These are phyloP conservation scores for Podaxis rugospora DNA, from an alignment of 768 basidiomycete species.

Conservation along the genomic window DNA sequence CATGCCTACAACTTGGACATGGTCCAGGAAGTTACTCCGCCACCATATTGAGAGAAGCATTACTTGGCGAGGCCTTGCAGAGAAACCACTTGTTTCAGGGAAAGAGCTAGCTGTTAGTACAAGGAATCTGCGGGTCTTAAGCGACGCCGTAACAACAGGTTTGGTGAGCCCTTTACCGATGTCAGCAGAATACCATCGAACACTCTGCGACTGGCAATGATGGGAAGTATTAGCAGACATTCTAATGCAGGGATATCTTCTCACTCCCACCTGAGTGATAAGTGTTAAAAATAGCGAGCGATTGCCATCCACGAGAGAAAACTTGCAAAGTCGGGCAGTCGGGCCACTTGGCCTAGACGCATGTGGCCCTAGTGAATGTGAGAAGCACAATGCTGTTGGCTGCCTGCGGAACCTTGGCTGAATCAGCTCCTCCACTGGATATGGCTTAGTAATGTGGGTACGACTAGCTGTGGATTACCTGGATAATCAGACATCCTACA, in stretches of 20 bases:
- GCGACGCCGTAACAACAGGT: not conserved
- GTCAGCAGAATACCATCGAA: not conserved
- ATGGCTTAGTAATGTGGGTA: not conserved
- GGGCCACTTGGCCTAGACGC: not conserved
- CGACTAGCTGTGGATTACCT: not conserved
- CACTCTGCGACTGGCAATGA: not conserved
- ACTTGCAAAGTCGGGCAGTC: not conserved
- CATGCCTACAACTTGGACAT: not conserved
- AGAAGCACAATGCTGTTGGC: not conserved
- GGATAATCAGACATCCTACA: not conserved
- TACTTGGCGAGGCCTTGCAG: not conserved
- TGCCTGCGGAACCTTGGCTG: not conserved
- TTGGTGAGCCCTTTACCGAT: not conserved
- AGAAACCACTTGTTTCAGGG: not conserved
- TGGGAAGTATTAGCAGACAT: not conserved
- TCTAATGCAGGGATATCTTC: not conserved
- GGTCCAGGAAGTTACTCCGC: not conserved
- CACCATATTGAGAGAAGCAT: not conserved
- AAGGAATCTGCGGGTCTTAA: not conserved
- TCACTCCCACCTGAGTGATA: no score
- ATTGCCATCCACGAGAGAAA: not conserved
- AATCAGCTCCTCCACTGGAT: not conserved
- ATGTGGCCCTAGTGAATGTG: not conserved
- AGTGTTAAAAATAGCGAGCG: not conserved
- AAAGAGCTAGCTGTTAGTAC: not conserved